Evolutionary conservation across 1,284 basidiomycete genomes (phyloP).

Genomic region (Boletus semigastroideus): DNA sequence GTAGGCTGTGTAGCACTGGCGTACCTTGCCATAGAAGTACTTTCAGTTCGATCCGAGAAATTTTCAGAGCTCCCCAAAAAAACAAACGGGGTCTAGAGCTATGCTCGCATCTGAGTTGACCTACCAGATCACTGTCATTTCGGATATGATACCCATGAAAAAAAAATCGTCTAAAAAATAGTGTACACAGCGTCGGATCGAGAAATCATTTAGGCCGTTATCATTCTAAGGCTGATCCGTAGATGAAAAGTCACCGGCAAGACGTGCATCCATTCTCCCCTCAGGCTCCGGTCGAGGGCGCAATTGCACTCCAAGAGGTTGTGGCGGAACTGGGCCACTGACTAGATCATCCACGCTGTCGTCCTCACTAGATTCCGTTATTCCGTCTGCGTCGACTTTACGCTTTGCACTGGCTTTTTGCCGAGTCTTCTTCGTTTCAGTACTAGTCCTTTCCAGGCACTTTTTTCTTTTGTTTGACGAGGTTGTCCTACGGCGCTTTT

Average conservation of each 20-base stretch:
- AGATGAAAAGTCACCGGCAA: slow-evolving; percentile 12
- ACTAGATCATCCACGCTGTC: slow-evolving; percentile 27
- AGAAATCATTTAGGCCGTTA: slow-evolving; percentile 3
- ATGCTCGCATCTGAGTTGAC: not conserved
- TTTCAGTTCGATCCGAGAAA: not conserved
- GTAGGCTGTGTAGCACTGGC: slow-evolving; percentile 20
- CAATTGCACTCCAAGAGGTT: slow-evolving; percentile 29
- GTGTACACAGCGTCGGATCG: not conserved
- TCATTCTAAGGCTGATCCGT: slow-evolving; percentile 4
- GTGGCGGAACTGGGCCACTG: slow-evolving; percentile 16
- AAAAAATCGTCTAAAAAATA: not conserved
- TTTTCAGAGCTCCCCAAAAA: slow-evolving; percentile 2
- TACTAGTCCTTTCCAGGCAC: slow-evolving; percentile 11
- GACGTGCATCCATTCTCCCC: slow-evolving; percentile 22
- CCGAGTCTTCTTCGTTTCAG: slow-evolving; percentile 6
- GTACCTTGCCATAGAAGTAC: slow-evolving; percentile 4
- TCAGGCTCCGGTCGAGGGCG: slow-evolving; percentile 38
- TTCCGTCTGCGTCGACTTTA: slow-evolving; percentile 1
- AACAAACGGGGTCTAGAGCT: slow-evolving; percentile 9
- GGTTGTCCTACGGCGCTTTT: slow-evolving; percentile 28
- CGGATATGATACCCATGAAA: not conserved
- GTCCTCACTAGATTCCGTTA: slow-evolving; percentile 6
- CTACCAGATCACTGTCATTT: slow-evolving; percentile 5
- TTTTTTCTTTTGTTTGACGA: slow-evolving; percentile 22
- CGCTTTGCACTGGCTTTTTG: slow-evolving; percentile 8